phyloP scores from a whole-genome alignment of 257 asterid species.

The Forsythia viridissima region DNA sequence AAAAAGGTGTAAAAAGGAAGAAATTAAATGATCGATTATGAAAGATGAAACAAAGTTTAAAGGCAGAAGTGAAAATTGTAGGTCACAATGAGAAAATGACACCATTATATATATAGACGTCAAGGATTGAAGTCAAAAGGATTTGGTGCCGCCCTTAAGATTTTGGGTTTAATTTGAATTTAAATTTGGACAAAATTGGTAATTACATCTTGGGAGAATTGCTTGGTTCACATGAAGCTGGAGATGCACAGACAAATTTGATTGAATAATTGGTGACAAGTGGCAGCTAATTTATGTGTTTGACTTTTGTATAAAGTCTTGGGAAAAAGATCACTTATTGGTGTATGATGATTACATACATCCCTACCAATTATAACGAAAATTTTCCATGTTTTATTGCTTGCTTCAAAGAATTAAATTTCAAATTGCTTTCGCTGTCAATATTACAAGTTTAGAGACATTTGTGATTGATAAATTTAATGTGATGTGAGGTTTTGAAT shows the following conservation, averaged over 20 bases:
- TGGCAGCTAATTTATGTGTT: background rate
- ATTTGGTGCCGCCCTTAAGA: conserved; percentile 24
- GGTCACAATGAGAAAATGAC: background rate
- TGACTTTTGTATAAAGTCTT: background rate
- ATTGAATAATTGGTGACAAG: background rate
- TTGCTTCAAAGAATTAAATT: background rate
- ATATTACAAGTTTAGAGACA: no score
- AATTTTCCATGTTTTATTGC: background rate
- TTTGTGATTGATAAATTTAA: no score
- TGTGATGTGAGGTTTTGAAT: no score
- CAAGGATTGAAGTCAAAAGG: conserved; percentile 17
- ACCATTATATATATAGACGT: conserved; percentile 9
- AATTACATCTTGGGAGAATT: no score
- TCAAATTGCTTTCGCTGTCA: no score
- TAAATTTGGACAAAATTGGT: no score
- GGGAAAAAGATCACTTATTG: background rate
- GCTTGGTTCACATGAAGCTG: background rate
- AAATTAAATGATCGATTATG: background rate
- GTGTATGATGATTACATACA: background rate
- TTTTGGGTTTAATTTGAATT: no score
- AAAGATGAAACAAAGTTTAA: conserved; percentile 11
- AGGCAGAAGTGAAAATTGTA: conserved; percentile 3
- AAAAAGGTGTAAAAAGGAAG: background rate
- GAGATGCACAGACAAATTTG: background rate
- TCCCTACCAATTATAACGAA: background rate